Evolutionary conservation across 2,329 filamentous ascomycete genomes (phyloP), one percentile per base, ranked within the genome.

Genomic region (Arthrobotrys musiformis): DNA sequence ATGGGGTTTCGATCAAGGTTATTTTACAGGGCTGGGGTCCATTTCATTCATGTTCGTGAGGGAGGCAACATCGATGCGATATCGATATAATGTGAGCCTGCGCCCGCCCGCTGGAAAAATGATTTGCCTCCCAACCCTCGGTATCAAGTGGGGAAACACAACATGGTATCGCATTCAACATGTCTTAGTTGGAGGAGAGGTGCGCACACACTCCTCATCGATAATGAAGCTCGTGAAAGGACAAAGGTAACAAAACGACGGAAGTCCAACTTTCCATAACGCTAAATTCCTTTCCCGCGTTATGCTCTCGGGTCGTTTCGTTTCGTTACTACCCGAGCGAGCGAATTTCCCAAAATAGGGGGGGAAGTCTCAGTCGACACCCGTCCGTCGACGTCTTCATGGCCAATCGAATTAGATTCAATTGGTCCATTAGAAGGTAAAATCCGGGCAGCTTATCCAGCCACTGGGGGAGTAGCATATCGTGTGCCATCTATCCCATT

Each of bases 81-180:
- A 40, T 58, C 30, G 9, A 58, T 37, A 37, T 24, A 35, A 19
- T 9, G 50, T 7, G 15, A 28, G 50, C n/a, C 24, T 56, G 50
- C 17, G 7, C 26, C 15, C 17, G 7, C 26, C 15, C 7, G 28
- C 50, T 56, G 30, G 54, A 58, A 58, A 40, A 40, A 40, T 40
- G 26, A 58, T 58, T 58, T 58, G 33, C 54, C 54, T 37, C 54
- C 33, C 54, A 58, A 40, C 54, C 54, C 54, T 58, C 54, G 54
- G 54, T 58, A 40, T 58, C 54, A 58, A 58, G 54, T 58, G 54
- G 54, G 54, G 54, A 58, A 58, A 37, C 7, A 19, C 19, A 40
- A 33, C 54, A 58, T 58, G 30, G 5, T 24, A 58, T 58, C 54
- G 30, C 54, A 58, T 24, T 15, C 19, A 40, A 26, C 26, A 17